A percentile compares a stretch with the other conserved stretches of the same genome.
These are phyloP conservation scores for Phlebiopsis gigantea DNA, from an alignment of 768 basidiomycete species.

Conservation along the genomic window DNA sequence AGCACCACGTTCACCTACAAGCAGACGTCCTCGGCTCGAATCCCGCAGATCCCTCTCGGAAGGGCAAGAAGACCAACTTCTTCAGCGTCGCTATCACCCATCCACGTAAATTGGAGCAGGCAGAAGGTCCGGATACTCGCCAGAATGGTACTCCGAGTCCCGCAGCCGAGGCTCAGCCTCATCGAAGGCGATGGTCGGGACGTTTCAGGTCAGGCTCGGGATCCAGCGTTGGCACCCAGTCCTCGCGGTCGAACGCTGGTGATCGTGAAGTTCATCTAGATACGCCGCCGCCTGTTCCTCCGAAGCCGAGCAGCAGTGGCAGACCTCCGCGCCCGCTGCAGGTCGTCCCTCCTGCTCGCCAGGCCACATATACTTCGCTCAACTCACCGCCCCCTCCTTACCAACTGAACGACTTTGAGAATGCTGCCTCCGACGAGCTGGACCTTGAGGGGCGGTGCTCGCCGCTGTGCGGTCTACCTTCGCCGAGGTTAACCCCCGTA, in stretches of 20 bases:
- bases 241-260: conserved; percentile 6
- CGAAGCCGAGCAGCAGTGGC: not conserved
- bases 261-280: conserved; percentile 4
- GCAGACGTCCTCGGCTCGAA: conserved; percentile 18
- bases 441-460: conserved; percentile 29
- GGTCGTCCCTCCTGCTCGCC: not conserved
- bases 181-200: conserved; percentile 10
- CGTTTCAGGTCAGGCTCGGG: conserved; percentile 14
- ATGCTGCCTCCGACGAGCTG: conserved; percentile 14
- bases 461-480: conserved; percentile 26
- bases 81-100: conserved; percentile 22
- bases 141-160: conserved; percentile 9
- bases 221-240: conserved; percentile 12
- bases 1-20: conserved; percentile 18
- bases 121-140: conserved; percentile 12
- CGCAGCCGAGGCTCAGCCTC: not conserved
- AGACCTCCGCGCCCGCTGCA: not conserved
- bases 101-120: conserved; percentile 18
- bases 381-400: conserved; percentile 17
- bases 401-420: conserved; percentile 9
- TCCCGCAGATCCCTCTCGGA: conserved; percentile 15
- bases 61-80: conserved; percentile 22
- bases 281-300: conserved; percentile 12
- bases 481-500: conserved; percentile 15
- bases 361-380: not conserved